Percentiles rank a stretch among this genome's conserved stretches.
phyloP scores from a whole-genome alignment of 2,329 filamentous ascomycete genomes.

The Orbilia oligospora region DNA sequence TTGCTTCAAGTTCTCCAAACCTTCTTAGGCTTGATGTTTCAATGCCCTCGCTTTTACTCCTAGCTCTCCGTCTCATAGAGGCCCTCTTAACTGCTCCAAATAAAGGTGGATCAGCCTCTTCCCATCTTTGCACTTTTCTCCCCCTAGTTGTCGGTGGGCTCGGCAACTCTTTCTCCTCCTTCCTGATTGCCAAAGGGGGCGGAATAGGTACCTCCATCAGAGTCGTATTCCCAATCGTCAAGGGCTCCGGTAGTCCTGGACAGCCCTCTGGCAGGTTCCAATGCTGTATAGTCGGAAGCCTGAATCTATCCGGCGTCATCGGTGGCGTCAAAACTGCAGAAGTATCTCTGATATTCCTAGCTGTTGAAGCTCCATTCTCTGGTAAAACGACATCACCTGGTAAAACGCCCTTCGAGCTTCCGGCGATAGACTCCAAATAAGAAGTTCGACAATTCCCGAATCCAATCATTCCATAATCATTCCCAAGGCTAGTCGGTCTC shows the following conservation, averaged over 20 bases:
- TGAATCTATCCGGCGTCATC: constrained; percentile 25
- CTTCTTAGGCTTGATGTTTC: constrained; percentile 13
- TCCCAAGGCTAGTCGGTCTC: not conserved
- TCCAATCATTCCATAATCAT: constrained; percentile 33
- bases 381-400: constrained; percentile 36
- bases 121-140: not conserved
- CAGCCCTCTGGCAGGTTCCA: constrained; percentile 23
- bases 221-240: not conserved
- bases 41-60: not conserved
- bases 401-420: constrained; percentile 12
- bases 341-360: constrained; percentile 34
- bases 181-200: not conserved
- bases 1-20: constrained; percentile 41
- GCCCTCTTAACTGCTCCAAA: constrained; percentile 21
- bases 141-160: not conserved
- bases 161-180: constrained; percentile 1
- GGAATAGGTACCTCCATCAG: constrained; percentile 10
- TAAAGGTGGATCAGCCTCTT: not conserved
- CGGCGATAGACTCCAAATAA: constrained; percentile 35
- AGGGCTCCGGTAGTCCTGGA: not conserved
- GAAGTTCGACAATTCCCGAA: constrained; percentile 38
- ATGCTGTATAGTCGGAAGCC: constrained; percentile 33
- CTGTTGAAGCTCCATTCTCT: constrained; percentile 21
- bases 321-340: constrained; percentile 39
- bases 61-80: constrained; percentile 8